Base-by-base conservation (phyloP, 768 basidiomycete species). In the Kwoniella botswanensis region DNA sequence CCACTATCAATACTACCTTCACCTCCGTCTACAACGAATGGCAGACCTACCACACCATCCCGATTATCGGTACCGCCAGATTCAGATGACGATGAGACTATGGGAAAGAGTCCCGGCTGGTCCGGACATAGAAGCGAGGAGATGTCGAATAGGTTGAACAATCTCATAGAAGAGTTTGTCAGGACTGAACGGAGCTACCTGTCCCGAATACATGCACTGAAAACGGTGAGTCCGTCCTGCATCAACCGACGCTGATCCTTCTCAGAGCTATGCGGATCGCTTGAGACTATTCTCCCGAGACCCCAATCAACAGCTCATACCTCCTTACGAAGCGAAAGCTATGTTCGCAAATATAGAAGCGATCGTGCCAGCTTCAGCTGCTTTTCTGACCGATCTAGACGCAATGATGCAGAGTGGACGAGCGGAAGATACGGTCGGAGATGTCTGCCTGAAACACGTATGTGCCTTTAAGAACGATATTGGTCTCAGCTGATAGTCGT, bases 281-380 rank as follows among this genome's bases (percentile, higher is more conserved):
- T 86, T 99, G 29, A 89, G 94, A 46, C 88, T 88, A 55, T 99
- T 95, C 81, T 89, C 96, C 22, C 88, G 88, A 65, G 90, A 87
- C 82, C 92, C 92, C 80, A 90, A 91, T 70, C 94, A 92, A 0
- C 89, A 92, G 44, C 93, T 99, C 76, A 88, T 99, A 56, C 91
- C 92, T 0, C 84, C 89, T 22, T 98, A 96, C 82, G 92, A 98
- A 82, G 95, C 95, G 43, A 94, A 92, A 74, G 92, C 89, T 1
- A 87, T 99, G 24, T 98, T 99, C 76, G 93, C 93, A 65, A 98
- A 99, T 84, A 88, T 98, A 62, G 95, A 98, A 82, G 90, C 88
- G 63, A 87, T 99, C 22, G 83, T 98, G 3, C 90, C 90, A 1
- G 92, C 93, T n/a, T 94, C 98, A 77, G 91, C 93, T 77, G 89